A percentile compares a stretch with the other conserved stretches of the same genome.
Evolutionary conservation across 257 asterid genomes (phyloP).

Genomic region (Fraxinus americana): DNA sequence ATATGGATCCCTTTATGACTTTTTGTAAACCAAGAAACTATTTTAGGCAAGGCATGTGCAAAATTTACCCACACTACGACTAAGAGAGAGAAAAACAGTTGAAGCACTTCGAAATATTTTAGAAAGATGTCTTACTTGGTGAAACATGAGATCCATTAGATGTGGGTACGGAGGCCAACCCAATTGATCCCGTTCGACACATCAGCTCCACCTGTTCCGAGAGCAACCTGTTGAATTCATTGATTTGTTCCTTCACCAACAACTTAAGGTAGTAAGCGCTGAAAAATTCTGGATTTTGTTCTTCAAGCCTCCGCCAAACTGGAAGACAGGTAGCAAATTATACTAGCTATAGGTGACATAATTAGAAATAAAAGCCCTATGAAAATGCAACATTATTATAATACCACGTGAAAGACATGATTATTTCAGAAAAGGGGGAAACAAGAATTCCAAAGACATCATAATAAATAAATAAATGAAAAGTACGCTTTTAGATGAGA

Average conservation of each 20-base stretch:
- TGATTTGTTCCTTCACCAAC: slow-evolving; percentile 77
- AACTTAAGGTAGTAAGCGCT: slow-evolving; percentile 71
- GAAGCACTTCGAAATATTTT: background rate
- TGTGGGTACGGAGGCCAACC: slow-evolving; percentile 51
- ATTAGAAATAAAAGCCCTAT: slow-evolving; percentile 4
- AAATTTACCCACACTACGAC: slow-evolving; percentile 8
- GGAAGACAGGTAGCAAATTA: slow-evolving; percentile 33
- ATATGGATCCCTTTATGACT: background rate
- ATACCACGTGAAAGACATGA: background rate
- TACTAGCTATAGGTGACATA: slow-evolving; percentile 22
- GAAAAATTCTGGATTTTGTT: slow-evolving; percentile 78
- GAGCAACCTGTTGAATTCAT: slow-evolving; percentile 81
- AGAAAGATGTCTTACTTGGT: slow-evolving; percentile 55
- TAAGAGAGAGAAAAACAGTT: slow-evolving; percentile 3
- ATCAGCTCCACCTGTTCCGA: slow-evolving; percentile 65
- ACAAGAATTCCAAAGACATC: slow-evolving; percentile 2
- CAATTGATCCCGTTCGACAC: slow-evolving; percentile 55
- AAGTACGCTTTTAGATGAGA: background rate
- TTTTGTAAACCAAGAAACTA: background rate
- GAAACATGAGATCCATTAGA: slow-evolving; percentile 67
- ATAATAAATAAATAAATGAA: background rate
- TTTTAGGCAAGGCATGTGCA: background rate
- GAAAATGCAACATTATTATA: background rate
- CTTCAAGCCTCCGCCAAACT: slow-evolving; percentile 93
- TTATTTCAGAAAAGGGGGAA: background rate